These are phyloP conservation scores for Amaranthus tricolor DNA, from an alignment of 179 eudicot species.

Conservation along the genomic window DNA sequence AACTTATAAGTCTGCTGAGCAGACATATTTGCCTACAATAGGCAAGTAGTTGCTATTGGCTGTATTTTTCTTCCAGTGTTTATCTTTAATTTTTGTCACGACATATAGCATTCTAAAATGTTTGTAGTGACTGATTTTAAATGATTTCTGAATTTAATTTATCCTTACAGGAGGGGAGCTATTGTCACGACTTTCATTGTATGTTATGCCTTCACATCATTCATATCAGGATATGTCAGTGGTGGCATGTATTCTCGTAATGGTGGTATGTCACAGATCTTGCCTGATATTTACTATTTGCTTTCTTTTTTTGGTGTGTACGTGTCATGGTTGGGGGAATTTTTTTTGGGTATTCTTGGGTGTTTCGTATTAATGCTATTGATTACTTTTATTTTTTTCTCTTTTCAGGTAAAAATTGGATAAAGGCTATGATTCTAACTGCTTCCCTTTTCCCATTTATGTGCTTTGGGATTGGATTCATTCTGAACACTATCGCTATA, in stretches of 20 bases:
- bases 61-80: background rate
- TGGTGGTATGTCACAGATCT: slow-evolving; percentile 56
- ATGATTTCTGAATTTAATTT: slow-evolving; percentile 17
- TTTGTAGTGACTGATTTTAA: too few species aligned
- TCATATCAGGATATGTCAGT: slow-evolving; percentile 88
- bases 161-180: slow-evolving; percentile 74
- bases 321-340: too few species aligned
- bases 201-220: slow-evolving; percentile 87
- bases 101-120: background rate
- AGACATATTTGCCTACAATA: background rate
- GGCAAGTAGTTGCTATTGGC: slow-evolving; percentile 1
- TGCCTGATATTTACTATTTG: background rate
- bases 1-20: background rate
- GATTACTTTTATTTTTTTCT: slow-evolving; percentile 10
- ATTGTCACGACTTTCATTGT: slow-evolving; percentile 90
- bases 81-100: background rate
- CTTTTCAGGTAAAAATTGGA: slow-evolving; percentile 80
- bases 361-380: background rate
- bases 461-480: slow-evolving; percentile 91
- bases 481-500: slow-evolving; percentile 82
- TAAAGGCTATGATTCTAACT: slow-evolving; percentile 78
- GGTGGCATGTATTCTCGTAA: slow-evolving; percentile 93
- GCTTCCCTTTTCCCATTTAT: slow-evolving; percentile 88
- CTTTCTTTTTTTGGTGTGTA: background rate
- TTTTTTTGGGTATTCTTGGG: background rate